Evolutionary conservation across 2,329 filamentous ascomycete genomes (phyloP), one percentile per base, ranked within the genome.

Genomic region (Xylaria hypoxylon): DNA sequence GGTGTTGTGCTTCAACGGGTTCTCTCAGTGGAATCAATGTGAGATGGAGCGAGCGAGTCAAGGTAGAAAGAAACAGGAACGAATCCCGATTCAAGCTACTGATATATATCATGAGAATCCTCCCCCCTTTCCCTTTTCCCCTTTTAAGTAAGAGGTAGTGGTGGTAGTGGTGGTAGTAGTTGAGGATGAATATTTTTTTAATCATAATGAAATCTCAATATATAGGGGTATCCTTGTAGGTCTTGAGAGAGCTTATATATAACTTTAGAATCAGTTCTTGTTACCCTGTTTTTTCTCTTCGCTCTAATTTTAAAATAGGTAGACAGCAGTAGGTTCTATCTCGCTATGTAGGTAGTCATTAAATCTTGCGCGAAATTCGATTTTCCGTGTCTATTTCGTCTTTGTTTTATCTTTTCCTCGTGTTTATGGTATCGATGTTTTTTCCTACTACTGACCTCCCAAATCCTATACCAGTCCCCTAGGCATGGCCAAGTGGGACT

Each of bases 291-390:
- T 31, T 31, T 17, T 38, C 55, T 42, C 5, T 55, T 33, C 24
- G 2, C 31, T 51, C 17, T 59, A 40, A 17, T 40, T 42, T 52
- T 28, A 51, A 24, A 5, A 3, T n/a, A 42, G 38, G 35, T 33
- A 33, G 31, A 59, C 53, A 53, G 50, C 35, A 19, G 6, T 42
- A 57, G 15, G 33, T 8, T 52, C 33, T 40, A 48, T 50, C n/a
- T 51, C 22, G 4, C 38, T 38, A 38, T 53, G 2, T 47, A n/a
- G 11, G 24, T 35, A n/a, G 44, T 35, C 26, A 38, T 35, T 19
- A 65, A 56, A 51, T 35, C 45, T 17, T 45, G 15, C 33, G 28
- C 26, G 17, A 24, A 17, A 15, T 22, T 45, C 35, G 22, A 11
- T 44, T 60, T 57, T 40, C 19, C 22, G 22, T 35, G 2, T 35